A percentile compares a stretch with the other conserved stretches of the same genome.
These are phyloP conservation scores for Westerdykella ornata DNA, from an alignment of 2,329 filamentous ascomycete species.

Conservation along the genomic window DNA sequence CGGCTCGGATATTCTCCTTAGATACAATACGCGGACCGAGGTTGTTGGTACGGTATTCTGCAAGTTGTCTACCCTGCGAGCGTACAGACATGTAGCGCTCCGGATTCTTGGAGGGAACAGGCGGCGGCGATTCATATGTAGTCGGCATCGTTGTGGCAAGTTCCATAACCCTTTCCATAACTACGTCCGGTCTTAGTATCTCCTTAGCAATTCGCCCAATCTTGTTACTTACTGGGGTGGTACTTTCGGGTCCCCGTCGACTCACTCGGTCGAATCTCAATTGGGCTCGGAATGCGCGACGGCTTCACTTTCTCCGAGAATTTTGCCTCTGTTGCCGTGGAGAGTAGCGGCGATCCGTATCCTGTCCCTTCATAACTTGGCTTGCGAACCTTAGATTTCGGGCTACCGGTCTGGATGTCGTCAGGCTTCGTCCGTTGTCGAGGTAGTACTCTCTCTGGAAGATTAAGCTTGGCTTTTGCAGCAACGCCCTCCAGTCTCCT, in stretches of 20 bases:
- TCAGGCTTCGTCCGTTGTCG: too few species aligned
- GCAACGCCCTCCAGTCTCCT: too few species aligned
- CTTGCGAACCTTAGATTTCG: conserved; percentile 4
- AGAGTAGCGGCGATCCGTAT: conserved; percentile 4
- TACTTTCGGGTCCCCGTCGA: neutral
- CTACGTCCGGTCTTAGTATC: neutral
- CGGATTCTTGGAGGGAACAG: conserved; percentile 18
- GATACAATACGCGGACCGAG: conserved; percentile 21
- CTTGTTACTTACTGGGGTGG: neutral
- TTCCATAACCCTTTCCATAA: neutral
- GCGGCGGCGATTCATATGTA: conserved; percentile 4
- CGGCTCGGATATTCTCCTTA: conserved; percentile 29
- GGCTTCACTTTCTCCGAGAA: neutral
- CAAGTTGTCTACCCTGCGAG: neutral
- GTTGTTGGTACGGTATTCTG: neutral
- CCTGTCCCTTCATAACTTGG: conserved; percentile 24
- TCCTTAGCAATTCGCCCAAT: neutral
- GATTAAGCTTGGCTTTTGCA: too few species aligned
- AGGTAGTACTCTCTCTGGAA: too few species aligned
- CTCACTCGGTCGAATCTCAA: neutral
- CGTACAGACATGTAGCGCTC: conserved; percentile 5
- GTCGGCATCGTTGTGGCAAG: neutral
- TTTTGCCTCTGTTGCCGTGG: neutral
- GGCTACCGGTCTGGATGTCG: neutral
- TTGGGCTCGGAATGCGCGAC: conserved; percentile 3